Evolutionary conservation across 495 filamentous ascomycete species (phyloP), one percentile per base, ranked within the genome.

Genomic region (Penicillium bialowiezense): DNA sequence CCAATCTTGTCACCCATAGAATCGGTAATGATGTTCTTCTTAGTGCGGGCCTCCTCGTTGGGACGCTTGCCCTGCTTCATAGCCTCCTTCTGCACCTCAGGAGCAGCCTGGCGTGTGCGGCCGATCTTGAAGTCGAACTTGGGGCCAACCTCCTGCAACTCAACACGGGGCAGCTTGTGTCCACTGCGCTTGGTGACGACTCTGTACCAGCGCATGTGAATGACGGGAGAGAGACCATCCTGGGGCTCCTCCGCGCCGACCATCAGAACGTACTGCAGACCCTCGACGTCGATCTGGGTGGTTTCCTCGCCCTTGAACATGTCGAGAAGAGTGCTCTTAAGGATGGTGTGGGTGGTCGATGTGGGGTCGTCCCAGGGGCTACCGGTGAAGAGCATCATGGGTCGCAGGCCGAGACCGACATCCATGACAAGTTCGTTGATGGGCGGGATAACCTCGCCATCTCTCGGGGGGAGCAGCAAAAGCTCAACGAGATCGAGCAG

Each of bases 1-100:
- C 95, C 93, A 44, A 97, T 73, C 82, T 97, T 97, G 64, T 98
- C 95, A 64, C 95, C 93, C 52, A 98, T 86, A 35, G 85, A 70
- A 65, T 97, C 92, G 53, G 87, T 96, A 50, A 79, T 76, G 53
- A 97, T 84, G 66, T 98, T 98, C 86, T 97, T 97, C 88, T 91
- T 97, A 40, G 82, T 82, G 72, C 81, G 85, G 26, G 64, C 56
- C 24, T 68, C 63, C 44, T 71, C 73, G 52, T 75, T 87, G 10
- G 73, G 73, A 47, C 76, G 76, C 77, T 83, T 91, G 43, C 89
- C 80, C 69, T 83, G 88, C 81, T 85, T 90, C 83, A 96, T 74
- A 31, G 91, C 89, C 73, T 92, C 89, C 81, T 96, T 97, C 83
- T 83, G 74, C 60, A 87, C 76, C 9, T 80, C 83, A 38, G 79